A percentile compares a stretch with the other conserved stretches of the same genome.
These are phyloP conservation scores for Neonectria coccinea DNA, from an alignment of 2,329 filamentous ascomycete genomes.

Conservation along the genomic window DNA sequence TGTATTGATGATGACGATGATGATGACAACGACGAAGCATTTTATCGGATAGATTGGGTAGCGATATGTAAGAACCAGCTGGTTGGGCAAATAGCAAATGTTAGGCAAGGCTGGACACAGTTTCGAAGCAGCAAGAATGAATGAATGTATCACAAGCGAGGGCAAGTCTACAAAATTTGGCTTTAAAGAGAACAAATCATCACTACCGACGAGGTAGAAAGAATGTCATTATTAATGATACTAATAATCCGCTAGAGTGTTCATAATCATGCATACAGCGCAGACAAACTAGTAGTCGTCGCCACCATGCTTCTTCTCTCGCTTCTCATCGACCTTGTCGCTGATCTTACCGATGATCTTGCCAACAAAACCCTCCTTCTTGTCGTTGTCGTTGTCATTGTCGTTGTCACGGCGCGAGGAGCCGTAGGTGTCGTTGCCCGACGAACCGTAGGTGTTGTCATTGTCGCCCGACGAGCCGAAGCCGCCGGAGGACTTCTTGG, in stretches of 20 bases:
- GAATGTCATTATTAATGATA: slow-evolving; percentile 14
- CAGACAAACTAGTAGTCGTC: slow-evolving; percentile 40
- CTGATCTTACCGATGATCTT: slow-evolving; percentile 65
- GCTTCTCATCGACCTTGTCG: slow-evolving; percentile 67
- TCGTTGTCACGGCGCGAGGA: slow-evolving; percentile 24
- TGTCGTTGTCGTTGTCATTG: slow-evolving; percentile 29
- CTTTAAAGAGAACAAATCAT: not conserved
- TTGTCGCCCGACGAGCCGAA: not conserved
- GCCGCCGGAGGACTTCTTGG: slow-evolving; percentile 10
- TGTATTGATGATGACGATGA: slow-evolving; percentile 10
- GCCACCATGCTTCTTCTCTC: slow-evolving; percentile 55
- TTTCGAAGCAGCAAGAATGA: not conserved
- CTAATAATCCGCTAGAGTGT: slow-evolving; percentile 11
- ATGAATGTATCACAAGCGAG: not conserved
- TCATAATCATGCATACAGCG: slow-evolving; percentile 4
- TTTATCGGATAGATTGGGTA: slow-evolving; percentile 1
- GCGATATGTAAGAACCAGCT: not conserved
- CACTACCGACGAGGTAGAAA: not conserved
- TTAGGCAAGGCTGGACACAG: not conserved
- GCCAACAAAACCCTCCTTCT: slow-evolving; percentile 20
- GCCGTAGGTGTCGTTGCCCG: slow-evolving; percentile 33
- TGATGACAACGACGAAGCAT: slow-evolving; percentile 1
- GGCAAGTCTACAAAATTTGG: not conserved
- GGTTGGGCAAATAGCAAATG: not conserved
- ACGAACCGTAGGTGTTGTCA: slow-evolving; percentile 38